Conservation (phyloP, 1,139 yeast genomes). For the Hyphopichia pseudoburtonii region DNA sequence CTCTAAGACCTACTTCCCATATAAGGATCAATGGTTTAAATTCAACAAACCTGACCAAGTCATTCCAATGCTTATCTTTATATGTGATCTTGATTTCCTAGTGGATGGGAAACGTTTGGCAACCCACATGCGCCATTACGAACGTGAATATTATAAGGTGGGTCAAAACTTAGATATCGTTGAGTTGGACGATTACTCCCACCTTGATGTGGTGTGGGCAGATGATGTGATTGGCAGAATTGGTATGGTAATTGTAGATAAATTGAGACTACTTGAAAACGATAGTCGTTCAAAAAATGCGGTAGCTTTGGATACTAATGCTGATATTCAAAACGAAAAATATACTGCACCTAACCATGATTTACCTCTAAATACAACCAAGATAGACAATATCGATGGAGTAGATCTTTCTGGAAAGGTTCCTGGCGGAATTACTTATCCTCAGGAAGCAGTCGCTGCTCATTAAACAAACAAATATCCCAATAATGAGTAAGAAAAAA, state of each 20-base stretch:
- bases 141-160: constrained; percentile 37
- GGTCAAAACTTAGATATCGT: constrained; percentile 37
- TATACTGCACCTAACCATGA: no score
- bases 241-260: constrained; percentile 20
- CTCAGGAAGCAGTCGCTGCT: not conserved
- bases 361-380: no score
- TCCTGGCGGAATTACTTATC: no score
- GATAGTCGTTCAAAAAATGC: not conserved
- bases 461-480: not conserved
- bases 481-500: no score
- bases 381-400: not conserved
- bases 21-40: constrained; percentile 56
- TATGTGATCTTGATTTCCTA: constrained; percentile 62
- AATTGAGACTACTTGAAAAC: constrained; percentile 6
- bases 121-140: constrained; percentile 52
- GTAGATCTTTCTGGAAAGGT: not conserved
- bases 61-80: constrained; percentile 57
- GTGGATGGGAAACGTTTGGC: constrained; percentile 64
- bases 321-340: not conserved
- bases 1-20: constrained; percentile 56
- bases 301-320: no score
- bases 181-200: constrained; percentile 50
- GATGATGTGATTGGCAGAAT: constrained; percentile 42
- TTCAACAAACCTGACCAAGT: constrained; percentile 28
- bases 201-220: constrained; percentile 59